Evolutionary conservation across 1,139 yeast genomes (phyloP), one percentile per base, ranked within the genome.

Genomic region (Hemisphaericaspora xylofermentans): DNA sequence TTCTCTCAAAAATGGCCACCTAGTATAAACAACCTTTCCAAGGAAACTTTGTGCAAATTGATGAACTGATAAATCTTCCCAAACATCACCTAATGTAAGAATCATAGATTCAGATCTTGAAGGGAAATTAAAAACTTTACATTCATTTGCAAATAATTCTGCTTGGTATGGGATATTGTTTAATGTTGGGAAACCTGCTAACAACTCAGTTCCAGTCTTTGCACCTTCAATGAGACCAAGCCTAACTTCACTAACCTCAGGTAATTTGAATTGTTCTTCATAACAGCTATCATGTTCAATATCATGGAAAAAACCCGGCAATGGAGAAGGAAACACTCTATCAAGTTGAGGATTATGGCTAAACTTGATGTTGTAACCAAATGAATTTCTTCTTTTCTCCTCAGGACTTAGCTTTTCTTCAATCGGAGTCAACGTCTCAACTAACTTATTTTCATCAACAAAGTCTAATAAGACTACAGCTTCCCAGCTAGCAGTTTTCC

Each of bases 401-500:
- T 79, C 91, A 0, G 84, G 76, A 1, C 82, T 66, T 43, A 94
- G 68, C 45, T 73, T 74, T 0, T 66, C 57, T 44, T 87, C 86
- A 33, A 71, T 62, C 1, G 95, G 85, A 37, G 67, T 72, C 74
- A 94, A 78, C 1, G 93, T 91, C 2, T 73, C 79, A 39, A 86
- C 67, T 45, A 93, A 73, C 47, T 93, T 75, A 27, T 77, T 66
- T 56, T 86, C 91, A 52, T 94, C 98, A 40, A 93, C 97, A 71
- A 94, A 94, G 10, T 95, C 85, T 47, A 93, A 77, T 57, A 88
- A 78, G n/a, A 93, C 96, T 42, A 93, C 97, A 7, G 98, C 98
- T 66, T 93, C 98, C 99, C 99, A 93, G 38, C 88, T 84, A 6
- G 95, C 95, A 42, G 91, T 87, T 61, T 93, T 94, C 39, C 98